These are phyloP conservation scores for Taxillus chinensis DNA, from an alignment of 164 flowering plant species.

Conservation along the genomic window DNA sequence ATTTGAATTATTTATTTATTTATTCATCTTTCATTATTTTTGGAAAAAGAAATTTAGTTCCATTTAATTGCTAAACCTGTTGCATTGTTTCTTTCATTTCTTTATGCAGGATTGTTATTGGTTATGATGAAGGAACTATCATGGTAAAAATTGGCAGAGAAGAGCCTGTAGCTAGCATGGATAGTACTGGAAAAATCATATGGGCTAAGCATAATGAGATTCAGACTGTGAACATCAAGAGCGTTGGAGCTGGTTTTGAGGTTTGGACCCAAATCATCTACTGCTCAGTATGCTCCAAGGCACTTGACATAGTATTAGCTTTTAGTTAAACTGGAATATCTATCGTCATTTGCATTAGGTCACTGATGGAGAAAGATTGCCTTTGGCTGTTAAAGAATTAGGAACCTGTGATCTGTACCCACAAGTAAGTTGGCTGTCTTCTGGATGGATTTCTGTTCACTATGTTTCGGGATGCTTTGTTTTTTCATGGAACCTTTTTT, in stretches of 20 bases:
- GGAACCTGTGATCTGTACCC: conserved; percentile 98
- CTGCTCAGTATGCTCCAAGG: neutral
- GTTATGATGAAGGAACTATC: conserved; percentile 95
- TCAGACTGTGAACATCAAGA: conserved; percentile 88
- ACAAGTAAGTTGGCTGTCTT: conserved; percentile 42
- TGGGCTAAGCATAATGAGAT: conserved; percentile 98
- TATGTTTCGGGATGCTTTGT: too few relatives aligned
- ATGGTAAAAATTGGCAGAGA: conserved; percentile 93
- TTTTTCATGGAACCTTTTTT: too few relatives aligned
- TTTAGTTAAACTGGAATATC: neutral
- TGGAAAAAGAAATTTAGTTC: too few relatives aligned
- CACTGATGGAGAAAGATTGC: conserved; percentile 92
- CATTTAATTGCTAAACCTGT: too few relatives aligned
- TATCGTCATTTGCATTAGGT: conserved; percentile 33
- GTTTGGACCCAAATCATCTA: conserved; percentile 21
- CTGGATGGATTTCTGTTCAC: neutral
- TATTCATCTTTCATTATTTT: too few relatives aligned
- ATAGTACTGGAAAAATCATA: conserved; percentile 86
- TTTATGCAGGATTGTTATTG: conserved; percentile 67
- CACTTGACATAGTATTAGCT: neutral
- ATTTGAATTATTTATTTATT: too few relatives aligned
- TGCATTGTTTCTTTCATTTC: neutral
- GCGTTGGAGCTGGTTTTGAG: conserved; percentile 93
- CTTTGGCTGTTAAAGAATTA: conserved; percentile 90
- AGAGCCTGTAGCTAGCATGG: conserved; percentile 97